These are phyloP conservation scores for Inga laurina DNA, from an alignment of 306 rosid genomes.

Conservation along the genomic window DNA sequence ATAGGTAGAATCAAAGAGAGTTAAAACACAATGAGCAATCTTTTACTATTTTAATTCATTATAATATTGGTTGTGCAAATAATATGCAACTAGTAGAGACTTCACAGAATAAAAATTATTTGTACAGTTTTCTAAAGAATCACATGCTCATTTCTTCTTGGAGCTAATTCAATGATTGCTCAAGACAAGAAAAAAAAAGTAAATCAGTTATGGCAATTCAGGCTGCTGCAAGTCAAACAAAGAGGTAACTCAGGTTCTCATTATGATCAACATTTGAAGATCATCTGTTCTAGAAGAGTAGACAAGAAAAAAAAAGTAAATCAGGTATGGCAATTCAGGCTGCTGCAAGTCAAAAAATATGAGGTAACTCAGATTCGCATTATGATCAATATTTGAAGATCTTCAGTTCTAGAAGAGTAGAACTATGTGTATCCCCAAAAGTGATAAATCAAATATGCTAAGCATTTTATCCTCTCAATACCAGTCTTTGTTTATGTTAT, in stretches of 20 bases:
- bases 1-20: slow-evolving; percentile 8
- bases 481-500: slow-evolving; percentile 20
- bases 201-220: neutral
- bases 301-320: neutral
- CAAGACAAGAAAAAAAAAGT: slow-evolving; percentile 17
- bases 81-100: neutral
- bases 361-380: slow-evolving; percentile 10
- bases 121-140: neutral
- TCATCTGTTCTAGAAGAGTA: neutral
- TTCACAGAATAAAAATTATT: neutral
- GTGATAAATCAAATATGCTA: slow-evolving; percentile 6
- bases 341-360: slow-evolving; percentile 5
- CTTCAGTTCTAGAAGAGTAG: neutral
- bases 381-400: slow-evolving; percentile 4
- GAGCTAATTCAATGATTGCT: neutral
- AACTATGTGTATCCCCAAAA: neutral
- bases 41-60: neutral
- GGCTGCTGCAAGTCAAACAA: slow-evolving; percentile 12
- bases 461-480: slow-evolving; percentile 14
- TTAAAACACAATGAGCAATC: neutral
- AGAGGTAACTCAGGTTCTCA: slow-evolving; percentile 3
- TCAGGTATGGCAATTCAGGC: neutral
- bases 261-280: slow-evolving; percentile 6
- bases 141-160: slow-evolving; percentile 25
- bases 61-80: neutral